Conservation (phyloP, 2,329 filamentous ascomycete species). For the Botrytis fragariae region DNA sequence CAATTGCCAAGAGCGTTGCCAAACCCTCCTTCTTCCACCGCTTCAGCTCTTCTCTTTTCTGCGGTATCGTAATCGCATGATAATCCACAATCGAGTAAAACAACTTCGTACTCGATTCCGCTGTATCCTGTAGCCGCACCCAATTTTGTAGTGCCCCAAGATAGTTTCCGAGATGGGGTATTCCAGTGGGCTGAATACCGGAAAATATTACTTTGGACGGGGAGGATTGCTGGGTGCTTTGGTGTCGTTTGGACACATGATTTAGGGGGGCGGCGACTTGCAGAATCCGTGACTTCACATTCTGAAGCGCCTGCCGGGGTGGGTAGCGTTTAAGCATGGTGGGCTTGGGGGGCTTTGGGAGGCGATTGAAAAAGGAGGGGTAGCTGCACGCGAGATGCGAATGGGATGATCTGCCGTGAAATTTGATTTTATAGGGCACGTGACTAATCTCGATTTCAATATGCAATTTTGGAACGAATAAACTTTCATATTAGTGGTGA, state of each 20-base stretch:
- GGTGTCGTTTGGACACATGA: neutral
- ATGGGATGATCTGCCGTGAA: neutral
- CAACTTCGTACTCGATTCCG: conserved; percentile 56
- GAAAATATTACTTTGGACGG: conserved; percentile 68
- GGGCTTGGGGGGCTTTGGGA: neutral
- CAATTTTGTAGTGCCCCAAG: conserved; percentile 85
- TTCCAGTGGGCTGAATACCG: conserved; percentile 92
- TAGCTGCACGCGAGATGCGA: conserved; percentile 1
- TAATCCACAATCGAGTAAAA: conserved; percentile 90
- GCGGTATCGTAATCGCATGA: conserved; percentile 83
- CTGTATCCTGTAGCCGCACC: conserved; percentile 72
- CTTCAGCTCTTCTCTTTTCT: conserved; percentile 60
- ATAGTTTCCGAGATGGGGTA: conserved; percentile 95
- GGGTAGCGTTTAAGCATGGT: neutral
- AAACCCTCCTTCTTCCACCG: conserved; percentile 70
- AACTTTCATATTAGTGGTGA: too few relatives aligned
- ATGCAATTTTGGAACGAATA: neutral
- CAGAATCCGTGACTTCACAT: conserved; percentile 19
- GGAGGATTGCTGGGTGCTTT: neutral
- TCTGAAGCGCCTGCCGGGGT: conserved; percentile 1
- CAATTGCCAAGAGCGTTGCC: conserved; percentile 78
- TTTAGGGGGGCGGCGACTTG: neutral
- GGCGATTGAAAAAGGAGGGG: neutral
- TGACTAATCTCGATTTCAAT: neutral
- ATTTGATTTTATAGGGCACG: conserved; percentile 2